Percentiles rank a stretch among this genome's conserved stretches.
Evolutionary conservation across 2,329 filamentous ascomycete genomes (phyloP).

Genomic region (Basipetospora sp.): DNA sequence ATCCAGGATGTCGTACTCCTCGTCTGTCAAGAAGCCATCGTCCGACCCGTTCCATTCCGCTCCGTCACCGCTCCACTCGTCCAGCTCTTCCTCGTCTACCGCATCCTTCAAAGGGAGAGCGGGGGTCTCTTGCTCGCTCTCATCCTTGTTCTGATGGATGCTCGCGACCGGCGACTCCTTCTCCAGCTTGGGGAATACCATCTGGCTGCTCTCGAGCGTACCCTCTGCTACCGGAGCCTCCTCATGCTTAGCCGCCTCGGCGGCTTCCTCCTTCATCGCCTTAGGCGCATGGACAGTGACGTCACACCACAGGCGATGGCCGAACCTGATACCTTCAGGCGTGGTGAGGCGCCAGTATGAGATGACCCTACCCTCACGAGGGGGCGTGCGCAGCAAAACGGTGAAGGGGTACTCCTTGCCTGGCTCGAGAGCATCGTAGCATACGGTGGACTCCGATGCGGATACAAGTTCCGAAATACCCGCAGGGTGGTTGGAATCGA

Average conservation of each 20-base stretch:
- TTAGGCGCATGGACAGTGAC: constrained; percentile 47
- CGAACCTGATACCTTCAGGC: constrained; percentile 66
- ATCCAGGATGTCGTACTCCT: constrained; percentile 95
- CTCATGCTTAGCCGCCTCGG: background rate
- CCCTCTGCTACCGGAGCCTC: no score
- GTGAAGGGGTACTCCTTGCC: constrained; percentile 70
- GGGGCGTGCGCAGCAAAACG: constrained; percentile 68
- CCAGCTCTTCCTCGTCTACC: constrained; percentile 23
- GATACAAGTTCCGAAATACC: constrained; percentile 61
- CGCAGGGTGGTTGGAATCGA: constrained; percentile 67
- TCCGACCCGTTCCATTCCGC: constrained; percentile 46
- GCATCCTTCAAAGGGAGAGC: constrained; percentile 17
- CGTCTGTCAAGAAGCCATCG: constrained; percentile 81
- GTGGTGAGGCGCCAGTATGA: constrained; percentile 95
- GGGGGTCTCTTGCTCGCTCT: constrained; percentile 36
- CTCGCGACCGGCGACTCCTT: constrained; percentile 80
- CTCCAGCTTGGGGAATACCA: constrained; percentile 94
- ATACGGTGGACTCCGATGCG: constrained; percentile 70
- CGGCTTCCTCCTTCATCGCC: constrained; percentile 8
- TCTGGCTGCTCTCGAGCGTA: constrained; percentile 39
- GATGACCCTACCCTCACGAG: constrained; percentile 62
- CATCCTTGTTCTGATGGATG: constrained; percentile 47
- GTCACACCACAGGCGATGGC: constrained; percentile 90
- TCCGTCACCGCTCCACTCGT: background rate
- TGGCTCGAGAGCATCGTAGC: constrained; percentile 52